phyloP scores from a whole-genome alignment of 257 asterid species.

The Cynanchum wilfordii region DNA sequence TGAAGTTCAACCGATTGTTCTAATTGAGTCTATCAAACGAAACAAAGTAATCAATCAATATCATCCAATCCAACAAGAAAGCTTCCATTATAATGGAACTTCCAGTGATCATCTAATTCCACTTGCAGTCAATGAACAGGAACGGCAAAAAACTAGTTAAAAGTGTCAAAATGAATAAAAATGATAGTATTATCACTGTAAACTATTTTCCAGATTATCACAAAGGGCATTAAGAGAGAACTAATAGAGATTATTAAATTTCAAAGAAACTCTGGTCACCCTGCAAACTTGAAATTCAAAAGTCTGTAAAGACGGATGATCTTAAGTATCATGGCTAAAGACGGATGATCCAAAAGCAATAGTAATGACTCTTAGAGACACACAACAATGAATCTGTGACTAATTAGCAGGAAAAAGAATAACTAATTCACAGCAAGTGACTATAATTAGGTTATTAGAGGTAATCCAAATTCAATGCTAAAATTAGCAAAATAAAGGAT shows the following conservation, averaged over 20 bases:
- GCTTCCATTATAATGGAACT: not conserved
- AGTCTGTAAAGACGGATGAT: not conserved
- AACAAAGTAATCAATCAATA: not conserved
- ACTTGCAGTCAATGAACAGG: not conserved
- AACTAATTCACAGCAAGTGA: not conserved
- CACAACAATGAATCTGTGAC: not conserved
- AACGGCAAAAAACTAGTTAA: not conserved
- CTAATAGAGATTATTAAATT: not conserved
- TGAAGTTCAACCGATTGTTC: conserved; percentile 70
- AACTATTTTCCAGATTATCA: not conserved
- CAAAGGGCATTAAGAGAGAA: not conserved
- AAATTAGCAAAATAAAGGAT: not conserved
- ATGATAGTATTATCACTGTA: not conserved
- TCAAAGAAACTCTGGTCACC: not conserved
- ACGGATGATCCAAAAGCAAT: not conserved
- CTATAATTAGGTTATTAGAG: not conserved
- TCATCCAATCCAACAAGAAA: not conserved
- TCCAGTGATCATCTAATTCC: not conserved
- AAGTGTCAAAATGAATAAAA: not conserved
- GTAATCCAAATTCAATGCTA: not conserved
- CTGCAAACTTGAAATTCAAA: not conserved
- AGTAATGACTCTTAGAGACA: not conserved
- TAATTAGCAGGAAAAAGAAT: not conserved
- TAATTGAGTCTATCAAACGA: conserved; percentile 49
- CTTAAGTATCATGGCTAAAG: not conserved